Conservation (phyloP, 257 asterid genomes). For the Pogostemon cablin region DNA sequence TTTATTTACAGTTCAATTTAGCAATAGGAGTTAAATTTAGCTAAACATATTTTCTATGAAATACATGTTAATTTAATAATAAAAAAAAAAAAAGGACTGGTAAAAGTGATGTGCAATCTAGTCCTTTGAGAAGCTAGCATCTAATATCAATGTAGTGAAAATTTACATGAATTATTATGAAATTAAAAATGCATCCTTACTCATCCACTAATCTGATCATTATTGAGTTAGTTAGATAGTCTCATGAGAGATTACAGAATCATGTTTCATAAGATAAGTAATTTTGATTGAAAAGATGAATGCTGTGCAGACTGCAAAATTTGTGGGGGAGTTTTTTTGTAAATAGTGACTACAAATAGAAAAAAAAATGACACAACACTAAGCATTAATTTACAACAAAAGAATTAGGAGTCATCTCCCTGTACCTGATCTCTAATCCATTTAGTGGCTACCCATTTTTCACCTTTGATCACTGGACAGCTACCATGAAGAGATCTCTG, state of each 20-base stretch:
- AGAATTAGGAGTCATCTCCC: constrained; percentile 36
- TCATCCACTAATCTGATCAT: no score
- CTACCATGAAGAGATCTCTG: constrained; percentile 95
- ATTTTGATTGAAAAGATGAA: not conserved
- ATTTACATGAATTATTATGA: not conserved
- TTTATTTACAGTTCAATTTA: no score
- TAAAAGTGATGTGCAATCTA: no score
- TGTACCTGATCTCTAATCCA: constrained; percentile 84
- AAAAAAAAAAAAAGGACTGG: no score
- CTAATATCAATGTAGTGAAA: not conserved
- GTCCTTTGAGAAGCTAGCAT: not conserved
- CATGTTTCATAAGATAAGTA: not conserved
- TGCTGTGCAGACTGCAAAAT: constrained; percentile 41
- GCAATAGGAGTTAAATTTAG: no score
- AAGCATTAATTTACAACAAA: constrained; percentile 10
- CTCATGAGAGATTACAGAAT: not conserved
- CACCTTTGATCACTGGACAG: constrained; percentile 86
- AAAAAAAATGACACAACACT: no score
- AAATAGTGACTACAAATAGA: no score
- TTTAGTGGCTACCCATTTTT: constrained; percentile 98
- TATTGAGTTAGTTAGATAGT: not conserved
- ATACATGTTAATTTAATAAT: no score
- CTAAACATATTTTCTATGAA: no score
- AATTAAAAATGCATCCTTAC: no score
- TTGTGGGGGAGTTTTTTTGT: constrained; percentile 3